Evolutionary conservation across 1,139 yeast species (phyloP), one percentile per base, ranked within the genome.

Genomic region (Groenewaldozyma auringiensis): DNA sequence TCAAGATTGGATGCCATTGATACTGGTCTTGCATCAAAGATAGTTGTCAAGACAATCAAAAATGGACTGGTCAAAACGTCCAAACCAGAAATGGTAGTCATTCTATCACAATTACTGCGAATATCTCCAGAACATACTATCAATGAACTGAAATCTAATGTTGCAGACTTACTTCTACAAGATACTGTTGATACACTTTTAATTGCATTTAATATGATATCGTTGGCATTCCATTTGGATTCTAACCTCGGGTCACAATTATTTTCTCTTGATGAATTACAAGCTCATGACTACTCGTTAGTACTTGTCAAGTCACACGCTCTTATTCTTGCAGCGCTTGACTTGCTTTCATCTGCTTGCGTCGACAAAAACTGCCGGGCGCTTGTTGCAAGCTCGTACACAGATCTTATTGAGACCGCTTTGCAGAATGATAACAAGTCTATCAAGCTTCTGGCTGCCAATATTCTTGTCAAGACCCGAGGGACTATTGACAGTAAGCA

Each of bases 151-250:
- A 20, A 4, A n/a, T 41, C 43, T 3, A 33, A 27, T 13, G 35
- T 44, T 3, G 48, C 45, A n/a, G 36, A 40, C 20, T 38, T 46
- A 4, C 32, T 47, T 4, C 21, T 47, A 4, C 42, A 40, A 27
- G 50, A 47, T 16, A 20, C 46, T 2, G 31, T 36, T 27, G 44
- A 38, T 13, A 36, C 47, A 2, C 44, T 47, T 4, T 34, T 40
- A 16, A 22, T 35, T 16, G 87, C 74, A 46, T 77, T 81, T 51
- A 73, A 75, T 49, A 85, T 78, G 59, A 81, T 83, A 43, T 67
- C 72, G 4, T 70, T 74, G 8, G 78, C 75, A 41, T 86, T 81
- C 85, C 95, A 83, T n/a, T 80, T 81, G 38, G 57, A 61, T 46
- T 46, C 52, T 1, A 47, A 44, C 8, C 46, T 56, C 4, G 64